Evolutionary conservation across 495 filamentous ascomycete genomes (phyloP).

Genomic region (Neurospora africana): DNA sequence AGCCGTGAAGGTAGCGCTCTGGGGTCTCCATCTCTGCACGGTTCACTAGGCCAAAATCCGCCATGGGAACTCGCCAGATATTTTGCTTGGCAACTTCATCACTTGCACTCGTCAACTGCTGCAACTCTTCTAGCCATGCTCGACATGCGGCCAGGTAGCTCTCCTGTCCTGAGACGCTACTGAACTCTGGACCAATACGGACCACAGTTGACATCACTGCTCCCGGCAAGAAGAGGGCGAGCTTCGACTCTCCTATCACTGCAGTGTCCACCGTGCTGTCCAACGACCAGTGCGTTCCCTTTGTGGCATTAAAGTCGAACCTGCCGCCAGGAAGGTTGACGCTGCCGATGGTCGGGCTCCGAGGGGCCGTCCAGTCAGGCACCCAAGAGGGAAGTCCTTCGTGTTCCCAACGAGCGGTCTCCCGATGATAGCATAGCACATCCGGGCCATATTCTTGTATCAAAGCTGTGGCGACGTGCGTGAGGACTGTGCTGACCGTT

Average conservation of each 20-base stretch:
- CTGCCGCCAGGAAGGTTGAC: background rate
- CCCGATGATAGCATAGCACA: conserved; percentile 1
- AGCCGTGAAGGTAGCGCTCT: background rate
- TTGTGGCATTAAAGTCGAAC: background rate
- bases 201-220: background rate
- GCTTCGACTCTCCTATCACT: background rate
- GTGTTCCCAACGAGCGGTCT: background rate
- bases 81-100: background rate
- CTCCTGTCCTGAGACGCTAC: background rate
- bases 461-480: conserved; percentile 41
- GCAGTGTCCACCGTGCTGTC: background rate
- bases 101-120: background rate
- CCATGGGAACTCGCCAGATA: background rate
- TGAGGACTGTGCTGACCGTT: conserved; percentile 43
- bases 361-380: no score
- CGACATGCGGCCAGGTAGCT: background rate
- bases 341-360: background rate
- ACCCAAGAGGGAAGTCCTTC: background rate
- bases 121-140: background rate
- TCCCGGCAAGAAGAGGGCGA: background rate
- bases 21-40: background rate
- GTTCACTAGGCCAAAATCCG: background rate
- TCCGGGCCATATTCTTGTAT: conserved; percentile 4
- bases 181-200: background rate
- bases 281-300: background rate